Conservation (phyloP, 2,329 filamentous ascomycete species). For the Exophiala alcalophila region DNA sequence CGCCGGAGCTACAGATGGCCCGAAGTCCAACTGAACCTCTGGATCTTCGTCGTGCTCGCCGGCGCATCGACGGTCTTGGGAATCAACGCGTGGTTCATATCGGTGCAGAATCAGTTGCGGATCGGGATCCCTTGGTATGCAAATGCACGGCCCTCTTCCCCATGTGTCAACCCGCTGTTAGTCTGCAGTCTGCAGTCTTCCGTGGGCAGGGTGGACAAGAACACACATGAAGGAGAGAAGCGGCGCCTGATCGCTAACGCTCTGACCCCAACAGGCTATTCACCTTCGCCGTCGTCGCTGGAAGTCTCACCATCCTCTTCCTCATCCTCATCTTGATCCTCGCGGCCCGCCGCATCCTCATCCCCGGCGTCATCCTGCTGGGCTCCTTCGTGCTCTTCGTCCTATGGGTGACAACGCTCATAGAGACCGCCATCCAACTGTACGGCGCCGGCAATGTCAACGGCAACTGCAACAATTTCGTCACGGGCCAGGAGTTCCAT, state of each 20-base stretch:
- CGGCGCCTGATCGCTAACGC: neutral
- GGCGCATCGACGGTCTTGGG: conserved; percentile 58
- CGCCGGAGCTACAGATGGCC: conserved; percentile 60
- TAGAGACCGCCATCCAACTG: conserved; percentile 61
- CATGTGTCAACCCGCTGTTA: too few relatives aligned
- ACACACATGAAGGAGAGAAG: neutral
- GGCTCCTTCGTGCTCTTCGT: conserved; percentile 61
- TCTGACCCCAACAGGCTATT: conserved; percentile 55
- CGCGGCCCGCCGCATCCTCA: conserved; percentile 54
- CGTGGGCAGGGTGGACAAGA: too few relatives aligned
- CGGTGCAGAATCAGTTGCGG: conserved; percentile 54
- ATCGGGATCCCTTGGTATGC: conserved; percentile 60
- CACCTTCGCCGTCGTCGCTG: conserved; percentile 60
- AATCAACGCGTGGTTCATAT: conserved; percentile 60
- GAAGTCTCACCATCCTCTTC: conserved; percentile 56
- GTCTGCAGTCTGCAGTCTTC: too few relatives aligned
- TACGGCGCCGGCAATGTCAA: conserved; percentile 58
- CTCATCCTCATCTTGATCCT: conserved; percentile 58
- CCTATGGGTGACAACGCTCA: conserved; percentile 59
- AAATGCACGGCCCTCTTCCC: neutral
- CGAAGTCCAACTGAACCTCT: conserved; percentile 62
- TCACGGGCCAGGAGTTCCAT: conserved; percentile 45
- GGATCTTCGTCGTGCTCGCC: conserved; percentile 61
- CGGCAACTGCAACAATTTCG: conserved; percentile 58
- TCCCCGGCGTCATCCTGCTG: conserved; percentile 59